Base-by-base conservation (phyloP, 2,329 filamentous ascomycete species). In the Cryoendolithus antarcticus region DNA sequence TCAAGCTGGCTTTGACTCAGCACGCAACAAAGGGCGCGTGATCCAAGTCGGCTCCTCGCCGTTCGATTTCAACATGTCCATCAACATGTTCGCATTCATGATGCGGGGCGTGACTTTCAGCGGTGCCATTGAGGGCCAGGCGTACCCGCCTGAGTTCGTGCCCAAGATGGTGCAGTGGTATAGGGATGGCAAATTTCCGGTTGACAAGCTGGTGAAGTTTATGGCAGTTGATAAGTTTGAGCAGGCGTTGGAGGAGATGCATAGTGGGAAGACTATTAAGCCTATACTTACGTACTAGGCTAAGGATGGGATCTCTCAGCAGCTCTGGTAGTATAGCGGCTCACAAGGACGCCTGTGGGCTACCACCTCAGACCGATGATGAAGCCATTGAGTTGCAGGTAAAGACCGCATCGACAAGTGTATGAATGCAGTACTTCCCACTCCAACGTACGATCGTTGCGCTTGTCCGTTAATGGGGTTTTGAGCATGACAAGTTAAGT, bases 141-240 rank as follows among this genome's bases (percentile, higher is more conserved):
- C 61, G 4, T 54, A 59, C 24, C 62, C 65, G 31, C 43, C 48
- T 1, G 57, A 65, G 35, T 66, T 58, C 43, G 54, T 70, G 3
- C 67, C 68, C 1, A 52, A 63, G 48, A 62, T 69, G 65, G 64
- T 71, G 8, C 43, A 62, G 35, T 70, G 66, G 67, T 67, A 66
- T 42, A 49, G 58, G 6, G 56, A 65, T 28, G 67, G 66, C 4
- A 60, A 55, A 42, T 65, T 71, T 32, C 67, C 67, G 1, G 55
- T 69, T 35, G 59, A 70, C 19, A 62, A 61, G 47, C 41, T 71
- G 10, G 57, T 64, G 43, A 66, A 62, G 48, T 59, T 58, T 6
- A 66, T 67, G 51, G 46, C 58, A 35, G 63, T 61, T 12, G 57
- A 62, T 12, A 57, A 67, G 2, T 64, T 61, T 35, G 47, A 59